A percentile compares a stretch with the other conserved stretches of the same genome.
Evolutionary conservation across 805 yeast genomes (phyloP).

Genomic region (Ogataea nakhonphanomensis): DNA sequence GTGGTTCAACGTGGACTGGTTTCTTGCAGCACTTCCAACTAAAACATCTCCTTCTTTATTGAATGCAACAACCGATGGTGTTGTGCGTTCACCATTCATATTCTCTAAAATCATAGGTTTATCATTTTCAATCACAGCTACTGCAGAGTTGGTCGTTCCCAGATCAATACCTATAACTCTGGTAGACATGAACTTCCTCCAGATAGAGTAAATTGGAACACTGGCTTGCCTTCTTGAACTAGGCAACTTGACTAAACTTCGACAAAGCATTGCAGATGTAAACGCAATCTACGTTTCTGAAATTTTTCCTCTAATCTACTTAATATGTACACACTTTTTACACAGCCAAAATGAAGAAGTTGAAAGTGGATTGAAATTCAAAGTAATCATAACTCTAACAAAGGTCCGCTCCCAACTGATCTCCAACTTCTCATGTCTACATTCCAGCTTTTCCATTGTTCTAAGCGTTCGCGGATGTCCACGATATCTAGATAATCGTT

Average conservation of each 20-base stretch:
- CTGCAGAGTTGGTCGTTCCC: constrained; percentile 90
- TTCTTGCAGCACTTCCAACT: constrained; percentile 93
- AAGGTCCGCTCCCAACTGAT: constrained; percentile 62
- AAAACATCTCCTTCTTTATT: constrained; percentile 82
- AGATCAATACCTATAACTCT: constrained; percentile 80
- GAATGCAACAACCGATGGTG: constrained; percentile 95
- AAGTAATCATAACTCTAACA: constrained; percentile 40
- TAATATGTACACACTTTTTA: not conserved
- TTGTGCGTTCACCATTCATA: constrained; percentile 73
- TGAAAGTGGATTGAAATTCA: constrained; percentile 6
- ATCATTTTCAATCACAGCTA: constrained; percentile 78
- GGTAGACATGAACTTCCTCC: constrained; percentile 17
- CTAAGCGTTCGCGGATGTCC: constrained; percentile 54
- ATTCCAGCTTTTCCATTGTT: constrained; percentile 81
- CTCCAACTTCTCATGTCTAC: constrained; percentile 86
- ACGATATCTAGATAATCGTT: constrained; percentile 45
- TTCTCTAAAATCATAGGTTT: constrained; percentile 76
- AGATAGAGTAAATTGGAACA: not conserved
- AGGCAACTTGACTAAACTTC: too few relatives aligned
- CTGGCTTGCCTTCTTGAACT: too few relatives aligned
- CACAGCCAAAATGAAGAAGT: not conserved
- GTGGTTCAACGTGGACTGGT: constrained; percentile 94
- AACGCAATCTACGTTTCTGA: too few relatives aligned
- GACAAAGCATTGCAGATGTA: not conserved
- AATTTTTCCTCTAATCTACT: too few relatives aligned